phyloP scores from a whole-genome alignment of 371 early-diverging fungal species.

The Catenaria anguillulae region DNA sequence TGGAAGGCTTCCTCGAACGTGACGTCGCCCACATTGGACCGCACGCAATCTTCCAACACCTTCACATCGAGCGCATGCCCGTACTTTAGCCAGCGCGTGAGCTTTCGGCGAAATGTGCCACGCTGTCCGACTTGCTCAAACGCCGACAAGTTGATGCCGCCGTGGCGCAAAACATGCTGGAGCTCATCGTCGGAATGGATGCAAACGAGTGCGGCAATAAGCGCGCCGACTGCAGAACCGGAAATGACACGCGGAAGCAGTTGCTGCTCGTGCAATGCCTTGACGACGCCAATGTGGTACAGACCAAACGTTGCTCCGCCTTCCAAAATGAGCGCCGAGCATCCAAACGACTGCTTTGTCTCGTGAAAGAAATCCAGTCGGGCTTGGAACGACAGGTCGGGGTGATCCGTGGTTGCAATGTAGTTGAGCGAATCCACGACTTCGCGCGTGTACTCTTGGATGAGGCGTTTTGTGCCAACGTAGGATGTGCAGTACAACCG shows the following conservation, averaged over 20 bases:
- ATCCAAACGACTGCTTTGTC: constrained; percentile 47
- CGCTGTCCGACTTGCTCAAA: constrained; percentile 35
- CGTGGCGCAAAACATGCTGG: constrained; percentile 31
- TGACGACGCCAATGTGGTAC: constrained; percentile 60
- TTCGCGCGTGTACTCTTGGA: constrained; percentile 53
- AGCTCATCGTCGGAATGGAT: constrained; percentile 53
- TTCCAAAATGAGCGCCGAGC: constrained; percentile 50
- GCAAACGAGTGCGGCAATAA: constrained; percentile 61
- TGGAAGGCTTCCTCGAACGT: constrained; percentile 61
- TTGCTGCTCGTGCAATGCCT: constrained; percentile 44
- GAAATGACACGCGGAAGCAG: constrained; percentile 52
- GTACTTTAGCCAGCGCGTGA: constrained; percentile 44
- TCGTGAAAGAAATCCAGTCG: constrained; percentile 53
- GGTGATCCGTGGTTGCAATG: constrained; percentile 27
- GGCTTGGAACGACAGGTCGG: constrained; percentile 32
- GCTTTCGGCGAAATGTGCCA: constrained; percentile 39
- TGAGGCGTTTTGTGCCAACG: constrained; percentile 48
- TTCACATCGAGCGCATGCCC: constrained; percentile 54
- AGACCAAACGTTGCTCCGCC: constrained; percentile 55
- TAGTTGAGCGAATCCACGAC: constrained; percentile 40
- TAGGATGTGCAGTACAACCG: constrained; percentile 39
- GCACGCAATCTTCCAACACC: constrained; percentile 48
- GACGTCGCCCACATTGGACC: constrained; percentile 49
- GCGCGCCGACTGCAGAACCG: constrained; percentile 51
- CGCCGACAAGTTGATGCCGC: constrained; percentile 45